Percentiles rank a stretch among this genome's conserved stretches.
phyloP scores from a whole-genome alignment of 768 basidiomycete genomes.

The Boletus vermiculosoides region DNA sequence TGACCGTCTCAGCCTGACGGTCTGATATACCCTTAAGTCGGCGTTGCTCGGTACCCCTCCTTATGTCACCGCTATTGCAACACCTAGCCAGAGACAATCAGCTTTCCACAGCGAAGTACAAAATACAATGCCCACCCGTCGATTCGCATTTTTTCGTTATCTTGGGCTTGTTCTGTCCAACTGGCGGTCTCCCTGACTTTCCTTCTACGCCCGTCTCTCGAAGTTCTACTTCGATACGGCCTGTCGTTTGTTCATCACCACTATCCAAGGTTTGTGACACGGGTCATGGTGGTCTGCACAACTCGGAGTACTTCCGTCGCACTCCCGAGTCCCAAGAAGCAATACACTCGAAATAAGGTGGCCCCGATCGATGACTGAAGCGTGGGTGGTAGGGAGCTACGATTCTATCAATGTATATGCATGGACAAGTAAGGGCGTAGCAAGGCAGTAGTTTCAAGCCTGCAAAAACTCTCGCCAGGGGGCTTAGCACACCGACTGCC shows the following conservation, averaged over 20 bases:
- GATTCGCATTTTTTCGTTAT: slow-evolving; percentile 29
- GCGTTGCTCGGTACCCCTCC: slow-evolving; percentile 51
- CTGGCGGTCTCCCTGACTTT: slow-evolving; percentile 13
- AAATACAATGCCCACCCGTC: slow-evolving; percentile 19
- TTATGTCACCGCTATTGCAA: slow-evolving; percentile 18
- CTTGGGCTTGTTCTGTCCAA: slow-evolving; percentile 19
- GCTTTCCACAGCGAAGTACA: neutral
- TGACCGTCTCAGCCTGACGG: slow-evolving; percentile 40
- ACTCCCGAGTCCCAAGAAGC: neutral
- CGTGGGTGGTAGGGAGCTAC: too few relatives aligned
- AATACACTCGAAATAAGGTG: neutral
- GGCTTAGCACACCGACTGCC: too few relatives aligned
- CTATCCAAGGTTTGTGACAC: slow-evolving; percentile 66
- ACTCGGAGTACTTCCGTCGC: neutral
- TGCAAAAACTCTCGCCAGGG: too few relatives aligned
- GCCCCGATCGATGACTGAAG: neutral
- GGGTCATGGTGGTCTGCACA: slow-evolving; percentile 55
- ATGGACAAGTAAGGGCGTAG: too few relatives aligned
- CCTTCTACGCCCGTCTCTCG: slow-evolving; percentile 18
- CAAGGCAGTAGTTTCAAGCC: too few relatives aligned
- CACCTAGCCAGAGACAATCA: slow-evolving; percentile 26
- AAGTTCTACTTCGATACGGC: slow-evolving; percentile 14
- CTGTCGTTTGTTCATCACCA: slow-evolving; percentile 2
- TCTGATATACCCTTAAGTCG: slow-evolving; percentile 63
- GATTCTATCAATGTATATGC: too few relatives aligned